A percentile compares a stretch with the other conserved stretches of the same genome.
These are phyloP conservation scores for Bisporella sp. DNA, from an alignment of 2,329 filamentous ascomycete species.

Conservation along the genomic window DNA sequence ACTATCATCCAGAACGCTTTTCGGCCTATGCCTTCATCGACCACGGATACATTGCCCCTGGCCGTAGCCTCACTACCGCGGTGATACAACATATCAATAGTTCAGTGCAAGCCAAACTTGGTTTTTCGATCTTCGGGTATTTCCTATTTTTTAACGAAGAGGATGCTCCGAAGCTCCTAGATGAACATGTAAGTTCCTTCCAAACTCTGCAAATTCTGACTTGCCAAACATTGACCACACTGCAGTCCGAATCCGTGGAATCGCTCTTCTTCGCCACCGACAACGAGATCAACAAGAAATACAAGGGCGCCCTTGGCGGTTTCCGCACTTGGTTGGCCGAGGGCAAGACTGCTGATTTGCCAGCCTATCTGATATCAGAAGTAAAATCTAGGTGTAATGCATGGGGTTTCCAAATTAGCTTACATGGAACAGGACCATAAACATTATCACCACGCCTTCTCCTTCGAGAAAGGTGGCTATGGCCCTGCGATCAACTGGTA, in stretches of 20 bases:
- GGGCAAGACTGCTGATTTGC: conserved; percentile 5
- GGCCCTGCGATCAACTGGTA: no score
- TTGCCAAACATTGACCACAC: conserved; percentile 8
- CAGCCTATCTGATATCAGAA: conserved; percentile 8
- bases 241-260: conserved; percentile 9
- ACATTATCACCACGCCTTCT: no score
- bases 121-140: conserved; percentile 12
- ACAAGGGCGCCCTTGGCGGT: conserved; percentile 9
- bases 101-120: conserved; percentile 3
- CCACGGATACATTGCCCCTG: no score
- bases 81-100: no score
- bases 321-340: conserved; percentile 8
- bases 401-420: conserved; percentile 4
- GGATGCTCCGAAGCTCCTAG: conserved; percentile 8
- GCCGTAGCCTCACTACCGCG: no score
- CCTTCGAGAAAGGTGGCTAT: no score
- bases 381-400: conserved; percentile 5
- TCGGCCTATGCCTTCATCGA: no score
- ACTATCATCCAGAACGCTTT: no score
- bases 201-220: conserved; percentile 7
- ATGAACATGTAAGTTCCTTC: conserved; percentile 9
- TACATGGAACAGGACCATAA: no score
- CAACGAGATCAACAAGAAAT: conserved; percentile 7
- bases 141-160: conserved; percentile 12
- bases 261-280: conserved; percentile 6